These are phyloP conservation scores for Aspergillus latus DNA, from an alignment of 2,329 filamentous ascomycete genomes.

Conservation along the genomic window DNA sequence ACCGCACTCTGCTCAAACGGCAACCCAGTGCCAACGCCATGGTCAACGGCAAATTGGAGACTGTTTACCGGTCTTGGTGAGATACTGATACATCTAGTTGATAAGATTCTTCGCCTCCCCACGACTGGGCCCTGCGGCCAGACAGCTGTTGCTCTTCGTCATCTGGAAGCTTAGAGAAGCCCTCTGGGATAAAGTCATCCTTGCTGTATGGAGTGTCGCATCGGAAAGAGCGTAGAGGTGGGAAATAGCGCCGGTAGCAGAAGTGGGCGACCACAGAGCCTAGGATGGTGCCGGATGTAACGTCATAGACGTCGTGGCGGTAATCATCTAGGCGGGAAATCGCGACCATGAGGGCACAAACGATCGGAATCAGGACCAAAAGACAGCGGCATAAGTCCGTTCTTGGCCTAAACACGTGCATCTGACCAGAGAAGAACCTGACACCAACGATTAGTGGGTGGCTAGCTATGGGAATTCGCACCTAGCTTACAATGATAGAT, in stretches of 20 bases:
- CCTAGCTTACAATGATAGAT: slow-evolving; percentile 50
- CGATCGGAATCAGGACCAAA: slow-evolving; percentile 55
- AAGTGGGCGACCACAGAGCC: slow-evolving; percentile 58
- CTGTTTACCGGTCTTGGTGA: slow-evolving; percentile 9
- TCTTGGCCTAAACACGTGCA: slow-evolving; percentile 59
- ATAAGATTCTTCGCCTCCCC: slow-evolving; percentile 25
- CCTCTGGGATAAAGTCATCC: slow-evolving; percentile 25
- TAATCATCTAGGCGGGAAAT: slow-evolving; percentile 64
- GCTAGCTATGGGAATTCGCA: too few relatives aligned
- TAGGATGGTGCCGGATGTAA: slow-evolving; percentile 55
- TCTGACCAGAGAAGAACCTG: slow-evolving; percentile 54
- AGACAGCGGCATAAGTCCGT: slow-evolving; percentile 58
- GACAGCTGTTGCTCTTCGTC: slow-evolving; percentile 36
- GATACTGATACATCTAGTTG: slow-evolving; percentile 24
- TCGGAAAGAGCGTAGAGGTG: slow-evolving; percentile 49
- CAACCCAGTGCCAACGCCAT: background rate
- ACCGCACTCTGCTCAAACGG: background rate
- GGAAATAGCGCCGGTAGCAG: slow-evolving; percentile 62
- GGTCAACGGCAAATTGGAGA: background rate
- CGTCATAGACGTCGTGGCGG: slow-evolving; percentile 64
- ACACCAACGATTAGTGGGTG: background rate
- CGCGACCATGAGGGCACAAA: slow-evolving; percentile 60
- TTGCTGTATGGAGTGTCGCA: slow-evolving; percentile 54
- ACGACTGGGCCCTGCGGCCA: slow-evolving; percentile 17
- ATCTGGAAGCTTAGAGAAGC: slow-evolving; percentile 30